These are phyloP conservation scores for Microcyclospora tardicrescens DNA, from an alignment of 2,329 filamentous ascomycete genomes.

Conservation along the genomic window DNA sequence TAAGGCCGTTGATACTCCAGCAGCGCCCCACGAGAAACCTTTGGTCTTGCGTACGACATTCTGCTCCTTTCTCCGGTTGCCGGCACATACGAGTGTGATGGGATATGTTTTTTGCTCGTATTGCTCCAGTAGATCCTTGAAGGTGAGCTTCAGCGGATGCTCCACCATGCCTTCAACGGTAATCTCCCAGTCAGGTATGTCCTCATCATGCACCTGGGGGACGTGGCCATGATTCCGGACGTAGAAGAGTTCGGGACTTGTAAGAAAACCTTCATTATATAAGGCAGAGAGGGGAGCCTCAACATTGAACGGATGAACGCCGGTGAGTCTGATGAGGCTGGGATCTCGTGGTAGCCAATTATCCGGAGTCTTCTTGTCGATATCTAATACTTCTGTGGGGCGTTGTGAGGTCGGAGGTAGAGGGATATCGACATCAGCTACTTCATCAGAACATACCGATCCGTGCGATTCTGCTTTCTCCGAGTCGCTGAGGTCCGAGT, in stretches of 20 bases:
- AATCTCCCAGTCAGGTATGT: slow-evolving; percentile 69
- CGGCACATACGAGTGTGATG: slow-evolving; percentile 80
- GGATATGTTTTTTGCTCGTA: slow-evolving; percentile 77
- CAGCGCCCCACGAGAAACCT: slow-evolving; percentile 87
- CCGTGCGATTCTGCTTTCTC: slow-evolving; percentile 12
- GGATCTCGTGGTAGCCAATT: slow-evolving; percentile 66
- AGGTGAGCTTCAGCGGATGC: slow-evolving; percentile 56
- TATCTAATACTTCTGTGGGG: slow-evolving; percentile 50
- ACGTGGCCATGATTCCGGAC: slow-evolving; percentile 83
- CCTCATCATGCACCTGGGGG: slow-evolving; percentile 57
- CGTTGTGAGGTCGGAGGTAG: slow-evolving; percentile 52
- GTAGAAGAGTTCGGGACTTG: slow-evolving; percentile 77
- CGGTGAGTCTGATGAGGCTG: slow-evolving; percentile 72
- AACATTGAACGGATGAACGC: slow-evolving; percentile 81
- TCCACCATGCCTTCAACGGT: slow-evolving; percentile 76
- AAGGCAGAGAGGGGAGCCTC: slow-evolving; percentile 70
- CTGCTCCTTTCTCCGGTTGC: slow-evolving; percentile 85
- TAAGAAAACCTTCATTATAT: slow-evolving; percentile 73
- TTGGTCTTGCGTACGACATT: slow-evolving; percentile 84
- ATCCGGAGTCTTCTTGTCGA: slow-evolving; percentile 76
- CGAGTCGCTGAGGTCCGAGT: slow-evolving; percentile 19
- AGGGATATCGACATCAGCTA: slow-evolving; percentile 41
- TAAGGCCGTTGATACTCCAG: slow-evolving; percentile 72
- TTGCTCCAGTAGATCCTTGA: slow-evolving; percentile 58
- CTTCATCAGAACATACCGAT: slow-evolving; percentile 42